These are phyloP conservation scores for Cystobasidium ongulense DNA, from an alignment of 768 basidiomycete species.

Conservation along the genomic window DNA sequence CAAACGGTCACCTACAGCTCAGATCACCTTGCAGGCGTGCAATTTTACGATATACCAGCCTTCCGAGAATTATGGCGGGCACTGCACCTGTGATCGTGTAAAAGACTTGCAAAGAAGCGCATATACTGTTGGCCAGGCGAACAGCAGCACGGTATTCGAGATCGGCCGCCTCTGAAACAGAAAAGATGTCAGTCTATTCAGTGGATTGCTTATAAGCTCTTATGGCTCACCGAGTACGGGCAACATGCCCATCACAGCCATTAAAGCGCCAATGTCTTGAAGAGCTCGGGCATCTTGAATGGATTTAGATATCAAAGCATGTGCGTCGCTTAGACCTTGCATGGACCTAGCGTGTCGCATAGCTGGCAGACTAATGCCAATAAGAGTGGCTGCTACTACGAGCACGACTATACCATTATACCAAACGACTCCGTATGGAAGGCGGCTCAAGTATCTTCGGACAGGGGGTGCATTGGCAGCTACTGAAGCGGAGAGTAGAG, in stretches of 20 bases:
- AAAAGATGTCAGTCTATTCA: no score
- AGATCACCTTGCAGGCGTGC: not conserved
- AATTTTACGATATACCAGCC: not conserved
- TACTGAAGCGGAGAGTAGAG: not conserved
- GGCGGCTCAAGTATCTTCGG: not conserved
- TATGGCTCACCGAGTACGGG: no score
- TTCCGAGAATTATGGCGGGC: not conserved
- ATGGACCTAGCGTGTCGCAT: not conserved
- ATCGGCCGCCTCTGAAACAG: not conserved
- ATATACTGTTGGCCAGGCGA: not conserved
- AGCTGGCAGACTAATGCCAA: not conserved
- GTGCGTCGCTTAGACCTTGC: not conserved
- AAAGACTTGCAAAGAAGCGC: not conserved
- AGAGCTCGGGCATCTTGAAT: no score
- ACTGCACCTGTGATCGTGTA: not conserved
- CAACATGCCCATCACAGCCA: no score
- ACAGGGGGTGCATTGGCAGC: constrained; percentile 2
- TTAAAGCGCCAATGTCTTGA: no score
- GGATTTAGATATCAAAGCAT: not conserved
- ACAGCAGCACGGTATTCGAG: no score
- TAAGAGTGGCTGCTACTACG: not conserved
- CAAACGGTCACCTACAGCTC: not conserved
- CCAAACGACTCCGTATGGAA: not conserved
- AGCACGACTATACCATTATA: not conserved
- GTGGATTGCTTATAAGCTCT: no score